Conservation (phyloP, 2,329 filamentous ascomycete species). For the Microdochium nivale region DNA sequence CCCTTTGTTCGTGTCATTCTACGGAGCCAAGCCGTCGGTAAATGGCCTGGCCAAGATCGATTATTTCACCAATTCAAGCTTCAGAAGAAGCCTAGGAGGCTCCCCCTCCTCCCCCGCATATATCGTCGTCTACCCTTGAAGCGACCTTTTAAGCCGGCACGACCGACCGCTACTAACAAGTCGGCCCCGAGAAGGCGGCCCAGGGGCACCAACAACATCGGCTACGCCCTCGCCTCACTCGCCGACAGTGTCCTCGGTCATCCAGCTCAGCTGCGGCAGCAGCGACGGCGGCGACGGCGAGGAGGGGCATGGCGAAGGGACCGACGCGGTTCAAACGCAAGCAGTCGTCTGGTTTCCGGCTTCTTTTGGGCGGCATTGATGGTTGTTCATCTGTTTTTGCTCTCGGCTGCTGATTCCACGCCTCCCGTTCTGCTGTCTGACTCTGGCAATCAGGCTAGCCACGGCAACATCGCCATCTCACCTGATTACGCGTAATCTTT, state of each 20-base stretch:
- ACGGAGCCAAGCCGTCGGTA: background rate
- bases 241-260: too few species aligned
- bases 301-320: constrained; percentile 8
- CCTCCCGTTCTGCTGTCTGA: too few species aligned
- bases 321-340: too few species aligned
- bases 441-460: too few species aligned
- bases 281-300: constrained; percentile 6
- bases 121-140: background rate
- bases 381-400: too few species aligned
- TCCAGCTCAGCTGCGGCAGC: too few species aligned
- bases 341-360: too few species aligned
- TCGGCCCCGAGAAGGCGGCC: constrained; percentile 3
- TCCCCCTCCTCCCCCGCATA: background rate
- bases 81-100: background rate
- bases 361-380: too few species aligned
- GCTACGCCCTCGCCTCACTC: constrained; percentile 6
- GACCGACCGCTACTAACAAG: constrained; percentile 1
- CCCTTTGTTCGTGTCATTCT: background rate
- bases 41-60: background rate
- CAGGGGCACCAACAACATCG: constrained; percentile 5
- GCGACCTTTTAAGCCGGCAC: background rate
- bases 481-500: too few species aligned
- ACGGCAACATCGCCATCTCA: too few species aligned
- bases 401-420: too few species aligned
- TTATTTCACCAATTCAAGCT: background rate